Conservation (phyloP, 352 stramenopile genomes). For the Pythium aquatile region DNA sequence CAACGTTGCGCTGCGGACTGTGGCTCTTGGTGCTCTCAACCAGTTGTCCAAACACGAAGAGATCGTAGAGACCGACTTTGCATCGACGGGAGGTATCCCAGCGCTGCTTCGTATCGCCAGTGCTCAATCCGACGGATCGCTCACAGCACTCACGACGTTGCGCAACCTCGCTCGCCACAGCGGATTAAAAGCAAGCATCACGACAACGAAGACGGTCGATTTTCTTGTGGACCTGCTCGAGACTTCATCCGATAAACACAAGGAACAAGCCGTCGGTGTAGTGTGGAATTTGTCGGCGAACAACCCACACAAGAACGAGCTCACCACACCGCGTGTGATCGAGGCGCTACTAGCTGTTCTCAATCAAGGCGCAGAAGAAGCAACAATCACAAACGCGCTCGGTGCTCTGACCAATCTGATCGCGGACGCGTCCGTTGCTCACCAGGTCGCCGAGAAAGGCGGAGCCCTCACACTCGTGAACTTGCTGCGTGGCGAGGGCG, state of each 20-base stretch:
- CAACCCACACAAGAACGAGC: conserved; percentile 4
- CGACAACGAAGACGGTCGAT: not conserved
- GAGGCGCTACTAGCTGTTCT: not conserved
- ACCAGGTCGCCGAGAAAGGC: conserved; percentile 2
- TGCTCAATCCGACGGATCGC: not conserved
- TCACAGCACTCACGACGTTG: not conserved
- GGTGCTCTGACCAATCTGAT: not conserved
- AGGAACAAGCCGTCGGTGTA: conserved; percentile 4
- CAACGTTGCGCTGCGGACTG: not conserved
- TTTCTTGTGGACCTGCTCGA: not conserved
- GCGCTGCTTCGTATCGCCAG: not conserved
- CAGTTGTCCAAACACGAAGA: not conserved
- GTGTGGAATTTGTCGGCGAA: conserved; percentile 6
- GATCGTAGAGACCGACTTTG: not conserved
- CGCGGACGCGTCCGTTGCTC: not conserved
- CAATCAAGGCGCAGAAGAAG: not conserved
- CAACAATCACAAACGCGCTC: not conserved
- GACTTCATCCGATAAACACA: not conserved
- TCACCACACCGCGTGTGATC: not conserved
- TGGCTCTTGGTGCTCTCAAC: not conserved
- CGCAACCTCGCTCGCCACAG: not conserved
- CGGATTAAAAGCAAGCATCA: not conserved
- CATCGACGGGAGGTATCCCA: not conserved
- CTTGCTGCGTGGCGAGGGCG: not conserved
- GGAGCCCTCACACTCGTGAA: not conserved